Conservation (phyloP, 1,139 yeast species). For the Blastobotrys proliferans region DNA sequence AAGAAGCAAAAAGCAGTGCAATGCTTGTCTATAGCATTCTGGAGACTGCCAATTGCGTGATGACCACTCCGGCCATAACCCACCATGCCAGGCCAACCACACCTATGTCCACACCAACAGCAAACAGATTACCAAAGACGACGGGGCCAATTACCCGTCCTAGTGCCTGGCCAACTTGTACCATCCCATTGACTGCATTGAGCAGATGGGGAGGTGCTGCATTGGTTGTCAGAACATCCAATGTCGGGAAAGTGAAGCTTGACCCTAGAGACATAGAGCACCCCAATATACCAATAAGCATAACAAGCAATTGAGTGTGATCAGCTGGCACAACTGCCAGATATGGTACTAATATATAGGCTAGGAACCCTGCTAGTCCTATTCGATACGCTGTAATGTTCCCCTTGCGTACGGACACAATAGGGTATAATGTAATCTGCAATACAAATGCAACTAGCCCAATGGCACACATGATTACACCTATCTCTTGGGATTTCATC, state of each 20-base stretch:
- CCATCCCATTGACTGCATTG: conserved; percentile 31
- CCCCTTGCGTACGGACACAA: conserved; percentile 46
- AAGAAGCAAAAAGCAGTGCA: too few species aligned
- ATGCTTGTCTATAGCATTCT: background rate
- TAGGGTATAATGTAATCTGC: conserved; percentile 50
- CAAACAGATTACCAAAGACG: conserved; percentile 49
- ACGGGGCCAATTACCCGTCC: conserved; percentile 57
- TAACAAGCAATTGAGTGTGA: conserved; percentile 26
- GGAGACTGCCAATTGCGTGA: conserved; percentile 14
- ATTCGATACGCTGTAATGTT: conserved; percentile 45
- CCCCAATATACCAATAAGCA: conserved; percentile 21
- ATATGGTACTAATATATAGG: conserved; percentile 49
- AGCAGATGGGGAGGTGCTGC: conserved; percentile 25
- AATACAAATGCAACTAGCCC: conserved; percentile 52
- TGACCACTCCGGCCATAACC: conserved; percentile 34
- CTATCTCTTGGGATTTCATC: conserved; percentile 46
- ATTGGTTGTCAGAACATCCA: conserved; percentile 29
- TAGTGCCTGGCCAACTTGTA: conserved; percentile 41
- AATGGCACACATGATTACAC: conserved; percentile 49
- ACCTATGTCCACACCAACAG: conserved; percentile 41
- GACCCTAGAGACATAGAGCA: too few species aligned
- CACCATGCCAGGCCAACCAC: conserved; percentile 54
- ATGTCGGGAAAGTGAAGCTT: conserved; percentile 30
- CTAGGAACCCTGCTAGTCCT: conserved; percentile 42
- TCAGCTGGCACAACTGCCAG: conserved; percentile 41